Percentiles rank a stretch among this genome's conserved stretches.
Evolutionary conservation across 1,139 yeast genomes (phyloP).

Genomic region (Hyphopichia fennica): DNA sequence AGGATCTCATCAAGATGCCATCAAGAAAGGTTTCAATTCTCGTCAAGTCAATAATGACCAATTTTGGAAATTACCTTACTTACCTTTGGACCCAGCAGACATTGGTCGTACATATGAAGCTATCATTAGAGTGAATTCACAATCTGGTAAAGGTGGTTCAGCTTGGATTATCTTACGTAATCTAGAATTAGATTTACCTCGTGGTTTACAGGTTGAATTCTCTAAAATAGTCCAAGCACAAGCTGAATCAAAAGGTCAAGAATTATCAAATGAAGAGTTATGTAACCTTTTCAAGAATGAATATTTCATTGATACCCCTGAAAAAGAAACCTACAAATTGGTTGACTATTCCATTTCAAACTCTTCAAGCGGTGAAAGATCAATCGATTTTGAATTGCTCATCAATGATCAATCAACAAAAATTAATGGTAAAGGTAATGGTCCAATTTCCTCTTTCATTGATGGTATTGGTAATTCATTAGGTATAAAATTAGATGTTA

Average conservation of each 20-base stretch:
- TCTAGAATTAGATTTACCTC: conserved; percentile 88
- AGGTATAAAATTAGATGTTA: conserved; percentile 64
- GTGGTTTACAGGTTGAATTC: conserved; percentile 87
- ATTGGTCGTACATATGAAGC: conserved; percentile 97
- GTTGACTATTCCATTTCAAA: conserved; percentile 51
- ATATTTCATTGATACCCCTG: conserved; percentile 49
- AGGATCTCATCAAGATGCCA: conserved; percentile 98
- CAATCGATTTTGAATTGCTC: conserved; percentile 38
- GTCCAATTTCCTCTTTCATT: conserved; percentile 89
- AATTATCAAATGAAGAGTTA: conserved; percentile 75
- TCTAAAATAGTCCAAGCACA: conserved; percentile 77
- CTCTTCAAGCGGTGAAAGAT: conserved; percentile 30
- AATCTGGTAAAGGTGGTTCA: conserved; percentile 98
- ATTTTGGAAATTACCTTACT: conserved; percentile 85
- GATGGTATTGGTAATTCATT: conserved; percentile 69
- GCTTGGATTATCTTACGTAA: conserved; percentile 93
- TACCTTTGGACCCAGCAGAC: conserved; percentile 95
- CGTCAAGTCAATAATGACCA: conserved; percentile 43
- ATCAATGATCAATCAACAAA: conserved; percentile 47
- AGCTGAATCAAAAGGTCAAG: conserved; percentile 85
- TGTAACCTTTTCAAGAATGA: conserved; percentile 70
- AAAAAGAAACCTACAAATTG: conserved; percentile 38
- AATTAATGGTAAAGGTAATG: conserved; percentile 81
- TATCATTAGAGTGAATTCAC: conserved; percentile 95
- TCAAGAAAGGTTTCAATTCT: conserved; percentile 85